Base-by-base conservation (phyloP, 176 grass and related monocot species). In the Phragmites australis region DNA sequence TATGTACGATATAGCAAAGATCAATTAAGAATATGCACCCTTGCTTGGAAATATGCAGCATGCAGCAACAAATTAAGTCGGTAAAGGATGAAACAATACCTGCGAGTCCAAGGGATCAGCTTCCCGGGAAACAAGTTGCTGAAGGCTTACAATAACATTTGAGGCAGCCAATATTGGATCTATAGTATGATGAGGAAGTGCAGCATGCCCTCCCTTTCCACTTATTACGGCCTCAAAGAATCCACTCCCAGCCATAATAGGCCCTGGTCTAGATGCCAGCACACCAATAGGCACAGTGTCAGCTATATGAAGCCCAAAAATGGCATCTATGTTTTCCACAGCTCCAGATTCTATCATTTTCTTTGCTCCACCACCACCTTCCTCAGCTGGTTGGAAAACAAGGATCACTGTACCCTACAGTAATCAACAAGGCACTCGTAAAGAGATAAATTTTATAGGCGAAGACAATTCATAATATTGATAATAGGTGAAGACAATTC, bases 101-200 rank as follows among this genome's bases (percentile, higher is more conserved):
- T 97, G 91, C 57, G 94, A 94, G 82, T 97, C 94, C 76, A 97
- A 82, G 65, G 94, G 91, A 84, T 97, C 94, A 74, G 94, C 91
- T 91, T 97, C 94, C 79, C 91, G 87, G 5, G 94, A 97, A 87
- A 97, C 82, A 81, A 97, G 91, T 74, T 97, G 91, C 23, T 97
- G 94, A 81, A 94, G 88, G 80, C 89, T 97, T 66, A 97, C 89
- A 81, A 97, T 92, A 63, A 94, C 94, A 97, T 88, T 92, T 79
- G 94, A 97, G 39, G 94, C 94, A 82, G 94, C 94, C 56, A 97
- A 77, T 69, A 97, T 97, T 3, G 94, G 94, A 86, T 97, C 94
- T 68, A 94, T 97, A 71, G 94, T 90, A 70, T 97, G 92, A 66
- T 97, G 94, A 68, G 94, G 94, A 85, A 94, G 87, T 46, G 92